These are phyloP conservation scores for Leucogyrophana mollusca DNA, from an alignment of 768 basidiomycete genomes.

Conservation along the genomic window DNA sequence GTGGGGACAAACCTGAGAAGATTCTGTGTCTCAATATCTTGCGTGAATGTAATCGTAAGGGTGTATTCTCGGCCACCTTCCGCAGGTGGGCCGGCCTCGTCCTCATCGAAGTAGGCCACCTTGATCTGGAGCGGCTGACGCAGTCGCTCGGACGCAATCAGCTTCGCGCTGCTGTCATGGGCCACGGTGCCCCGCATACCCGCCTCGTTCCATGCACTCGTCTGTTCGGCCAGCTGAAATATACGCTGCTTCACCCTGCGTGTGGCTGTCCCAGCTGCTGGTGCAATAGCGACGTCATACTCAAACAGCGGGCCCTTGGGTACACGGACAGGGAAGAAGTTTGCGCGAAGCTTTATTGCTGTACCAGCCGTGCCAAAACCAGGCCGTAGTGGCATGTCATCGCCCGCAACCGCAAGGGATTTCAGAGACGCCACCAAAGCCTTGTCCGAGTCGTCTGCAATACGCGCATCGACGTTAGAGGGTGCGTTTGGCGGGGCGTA, in stretches of 20 bases:
- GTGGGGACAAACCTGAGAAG: slow-evolving; percentile 35
- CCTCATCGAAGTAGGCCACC: slow-evolving; percentile 45
- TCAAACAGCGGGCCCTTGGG: slow-evolving; percentile 48
- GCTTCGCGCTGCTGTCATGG: slow-evolving; percentile 46
- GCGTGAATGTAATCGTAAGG: slow-evolving; percentile 40
- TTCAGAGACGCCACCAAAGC: slow-evolving; percentile 38
- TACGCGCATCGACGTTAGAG: slow-evolving; percentile 56
- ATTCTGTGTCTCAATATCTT: slow-evolving; percentile 42
- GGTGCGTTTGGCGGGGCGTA: slow-evolving; percentile 28
- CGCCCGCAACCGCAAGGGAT: slow-evolving; percentile 17
- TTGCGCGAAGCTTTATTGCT: slow-evolving; percentile 47
- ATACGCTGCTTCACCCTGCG: slow-evolving; percentile 45
- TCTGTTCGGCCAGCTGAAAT: slow-evolving; percentile 47
- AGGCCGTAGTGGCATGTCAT: slow-evolving; percentile 46
- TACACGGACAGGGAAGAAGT: slow-evolving; percentile 50
- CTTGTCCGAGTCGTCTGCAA: slow-evolving; percentile 41
- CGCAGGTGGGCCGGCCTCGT: slow-evolving; percentile 31
- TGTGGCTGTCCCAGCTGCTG: slow-evolving; percentile 27
- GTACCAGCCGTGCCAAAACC: slow-evolving; percentile 43
- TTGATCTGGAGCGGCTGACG: slow-evolving; percentile 41
- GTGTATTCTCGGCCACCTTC: slow-evolving; percentile 40
- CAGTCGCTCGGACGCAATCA: slow-evolving; percentile 40
- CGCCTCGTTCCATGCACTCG: slow-evolving; percentile 38
- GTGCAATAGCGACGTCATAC: slow-evolving; percentile 45
- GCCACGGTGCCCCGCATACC: slow-evolving; percentile 41